Base-by-base conservation (phyloP, 2,329 filamentous ascomycete species). In the Sclerotinia trifoliorum region DNA sequence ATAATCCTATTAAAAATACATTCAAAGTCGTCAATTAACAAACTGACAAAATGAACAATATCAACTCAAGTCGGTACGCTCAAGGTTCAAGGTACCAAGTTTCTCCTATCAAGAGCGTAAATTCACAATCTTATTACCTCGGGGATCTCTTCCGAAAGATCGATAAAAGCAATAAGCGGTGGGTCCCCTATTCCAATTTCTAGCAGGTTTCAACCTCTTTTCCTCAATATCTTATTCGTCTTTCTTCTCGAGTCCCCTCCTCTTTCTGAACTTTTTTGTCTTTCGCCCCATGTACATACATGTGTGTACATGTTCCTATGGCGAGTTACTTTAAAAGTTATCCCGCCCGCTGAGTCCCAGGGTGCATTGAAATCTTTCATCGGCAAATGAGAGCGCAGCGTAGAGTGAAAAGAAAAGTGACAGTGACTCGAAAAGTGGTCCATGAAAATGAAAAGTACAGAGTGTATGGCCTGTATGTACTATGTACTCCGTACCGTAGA, bases 71-170 rank as follows among this genome's bases (percentile, higher is more conserved):
- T 35, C 35, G 6, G 32, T 35, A 39, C 24, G 24, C 32, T 39
- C 58, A 24, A 29, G 58, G 58, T 62, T 62, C 58, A 62, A 51
- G 44, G 44, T 62, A 19, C 17, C 21, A 35, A 42, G 39, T 17
- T 29, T 21, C 26, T 29, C 46, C 58, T 26, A 62, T 62, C 29
- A 35, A 39, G 21, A 49, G 21, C 29, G 32, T 51, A 39, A 51
- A 51, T 15, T 24, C 11, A 61, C 29, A 61, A 35, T 61, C 29
- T 61, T 24, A 62, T 35, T 51, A 24, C 44, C 29, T 24, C 58
- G 46, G 44, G 58, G 58, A 51, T 39, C 58, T 62, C 58, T 49
- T 62, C 58, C 58, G 58, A 51, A 61, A 49, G 44, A 49, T 49
- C 44, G 51, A 26, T 24, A 39, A 39, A 39, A 62, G 49, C 35